phyloP scores from a whole-genome alignment of 371 early-diverging fungal species.

The Capniomyces stellatus region DNA sequence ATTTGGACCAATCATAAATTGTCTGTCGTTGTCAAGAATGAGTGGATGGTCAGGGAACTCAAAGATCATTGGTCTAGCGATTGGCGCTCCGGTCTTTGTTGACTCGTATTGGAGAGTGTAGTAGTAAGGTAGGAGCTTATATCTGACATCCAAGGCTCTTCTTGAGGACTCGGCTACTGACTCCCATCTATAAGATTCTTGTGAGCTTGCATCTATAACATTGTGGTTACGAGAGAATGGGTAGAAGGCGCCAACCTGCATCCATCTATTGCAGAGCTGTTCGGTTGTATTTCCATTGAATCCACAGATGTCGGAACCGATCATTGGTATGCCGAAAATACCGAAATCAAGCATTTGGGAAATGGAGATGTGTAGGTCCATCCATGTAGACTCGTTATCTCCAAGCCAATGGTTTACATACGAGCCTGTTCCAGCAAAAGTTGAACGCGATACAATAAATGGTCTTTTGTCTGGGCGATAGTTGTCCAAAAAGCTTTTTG shows the following conservation, averaged over 20 bases:
- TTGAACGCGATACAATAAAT: conserved; percentile 49
- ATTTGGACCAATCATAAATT: conserved; percentile 37
- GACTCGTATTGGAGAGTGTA: conserved; percentile 43
- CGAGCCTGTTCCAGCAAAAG: conserved; percentile 44
- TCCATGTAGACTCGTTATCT: conserved; percentile 35
- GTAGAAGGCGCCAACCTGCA: conserved; percentile 50
- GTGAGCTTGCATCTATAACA: conserved; percentile 45
- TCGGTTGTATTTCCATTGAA: conserved; percentile 37
- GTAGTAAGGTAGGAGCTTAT: conserved; percentile 40
- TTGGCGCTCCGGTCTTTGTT: conserved; percentile 26
- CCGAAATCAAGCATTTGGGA: conserved; percentile 38
- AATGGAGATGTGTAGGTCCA: conserved; percentile 33
- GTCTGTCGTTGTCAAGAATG: conserved; percentile 28
- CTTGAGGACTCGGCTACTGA: conserved; percentile 30
- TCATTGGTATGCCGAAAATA: conserved; percentile 42
- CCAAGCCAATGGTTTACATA: conserved; percentile 48
- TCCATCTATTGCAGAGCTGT: conserved; percentile 46
- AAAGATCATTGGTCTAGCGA: conserved; percentile 35
- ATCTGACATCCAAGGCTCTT: conserved; percentile 34
- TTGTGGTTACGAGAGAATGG: conserved; percentile 55
- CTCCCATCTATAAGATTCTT: conserved; percentile 88
- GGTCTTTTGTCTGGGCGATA: conserved; percentile 41
- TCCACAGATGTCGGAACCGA: conserved; percentile 54
- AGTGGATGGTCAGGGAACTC: conserved; percentile 26
- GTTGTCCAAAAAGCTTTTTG: conserved; percentile 30